Base-by-base conservation (phyloP, 441 rosid genomes). In the Adansonia grandidieri region DNA sequence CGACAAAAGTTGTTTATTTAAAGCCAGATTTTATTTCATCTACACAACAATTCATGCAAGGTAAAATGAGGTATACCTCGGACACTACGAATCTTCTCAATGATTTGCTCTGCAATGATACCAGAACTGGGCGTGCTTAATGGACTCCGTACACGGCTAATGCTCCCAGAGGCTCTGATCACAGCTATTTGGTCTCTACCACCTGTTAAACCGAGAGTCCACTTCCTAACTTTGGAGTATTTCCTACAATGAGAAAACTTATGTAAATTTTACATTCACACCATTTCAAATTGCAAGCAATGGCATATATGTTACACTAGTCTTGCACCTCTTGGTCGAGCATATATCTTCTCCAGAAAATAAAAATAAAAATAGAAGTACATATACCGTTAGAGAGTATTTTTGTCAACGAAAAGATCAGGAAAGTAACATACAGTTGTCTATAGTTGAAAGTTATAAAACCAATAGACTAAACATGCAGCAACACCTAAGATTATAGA, bases 141-240 rank as follows among this genome's bases (percentile, higher is more conserved):
- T 48, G 99, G 91, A 88, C 95, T 83, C 66, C 85, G 85, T 8
- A 91, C 91, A 56, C 99, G 99, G 78, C 92, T 92, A 76, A 96
- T 96, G 91, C 91, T 87, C 58, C 99, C 99, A 67, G 97, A 91
- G 79, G 98, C 94, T 87, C 99, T 89, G 68, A 96, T 88, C 74
- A 96, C 89, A 79, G 99, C 99, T 81, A 96, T 91, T 76, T 64
- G 86, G 77, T 93, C 97, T 81, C 79, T 73, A 54, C 98, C 97
- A 9, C 98, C 97, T 4, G 91, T 87, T 80, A 96, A 88, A 83
- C 98, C 95, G 82, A 93, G 91, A 80, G 99, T 96, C 97, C 93
- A 89, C 76, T 87, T 92, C 78, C 87, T 84, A 76, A 94, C 98
- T 85, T 88, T 79, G 0, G 98, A 91, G 78, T 96, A 96, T 84